Evolutionary conservation across 2,329 filamentous ascomycete genomes (phyloP).

Genomic region (Botrytis byssoidea): DNA sequence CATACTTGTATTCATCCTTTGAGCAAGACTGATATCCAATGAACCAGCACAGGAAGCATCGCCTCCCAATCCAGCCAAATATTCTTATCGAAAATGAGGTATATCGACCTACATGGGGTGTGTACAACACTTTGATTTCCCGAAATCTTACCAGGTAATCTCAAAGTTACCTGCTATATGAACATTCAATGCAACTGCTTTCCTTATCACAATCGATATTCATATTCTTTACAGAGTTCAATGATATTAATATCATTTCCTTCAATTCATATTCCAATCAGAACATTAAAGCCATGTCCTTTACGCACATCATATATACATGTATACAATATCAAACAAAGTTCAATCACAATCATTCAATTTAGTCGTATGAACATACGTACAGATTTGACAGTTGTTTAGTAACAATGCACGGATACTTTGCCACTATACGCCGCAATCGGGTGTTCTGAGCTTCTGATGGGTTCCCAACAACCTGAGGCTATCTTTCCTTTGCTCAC

Average conservation of each 20-base stretch:
- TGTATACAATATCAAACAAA: background rate
- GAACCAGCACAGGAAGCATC: background rate
- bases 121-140: background rate
- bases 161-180: background rate
- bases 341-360: background rate
- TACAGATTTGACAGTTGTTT: slow-evolving; percentile 5
- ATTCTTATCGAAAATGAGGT: background rate
- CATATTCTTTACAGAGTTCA: background rate
- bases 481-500: background rate
- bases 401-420: slow-evolving; percentile 3
- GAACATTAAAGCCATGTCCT: background rate
- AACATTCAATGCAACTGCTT: background rate
- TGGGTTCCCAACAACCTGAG: background rate
- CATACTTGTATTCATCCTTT: background rate
- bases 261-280: background rate
- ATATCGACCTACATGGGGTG: background rate
- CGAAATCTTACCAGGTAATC: background rate
- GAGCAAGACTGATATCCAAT: background rate
- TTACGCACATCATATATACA: too few relatives aligned
- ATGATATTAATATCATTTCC: background rate
- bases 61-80: background rate
- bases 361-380: too few relatives aligned
- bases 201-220: background rate
- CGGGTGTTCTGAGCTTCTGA: background rate
- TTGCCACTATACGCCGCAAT: background rate